Base-by-base conservation (phyloP, 176 grass and related monocot species). In the Tuctoria greenei region DNA sequence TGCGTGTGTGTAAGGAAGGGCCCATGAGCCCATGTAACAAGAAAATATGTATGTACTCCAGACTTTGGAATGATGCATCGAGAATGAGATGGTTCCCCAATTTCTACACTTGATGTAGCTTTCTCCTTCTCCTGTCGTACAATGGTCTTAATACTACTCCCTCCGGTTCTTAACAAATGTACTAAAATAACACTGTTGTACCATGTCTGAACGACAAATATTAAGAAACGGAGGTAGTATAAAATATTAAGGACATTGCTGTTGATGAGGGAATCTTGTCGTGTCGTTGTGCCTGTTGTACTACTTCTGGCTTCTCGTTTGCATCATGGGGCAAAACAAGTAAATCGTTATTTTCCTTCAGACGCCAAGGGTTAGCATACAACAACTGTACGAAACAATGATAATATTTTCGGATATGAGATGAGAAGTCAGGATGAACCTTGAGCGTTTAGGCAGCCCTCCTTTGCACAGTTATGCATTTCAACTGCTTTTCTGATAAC, bases 361-460 rank as follows among this genome's bases (percentile, higher is more conserved):
- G 67, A 61, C 49, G 36, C 15, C 61, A 67, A 60, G 38, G 23
- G 42, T 74, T 61, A 79, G 52, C 85, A 83, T 83, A 67, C 16
- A 16, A 83, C 73, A 83, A 79, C 61, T 68, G 52, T 50, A 71
- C 41, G 24, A 72, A 67, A 87, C 27, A 9, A 31, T 50, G 47
- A 60, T 43, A 37, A 50, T 64, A 77, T 82, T 28, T 26, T 71
- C 49, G 46, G 72, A 58, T 25, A 72, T 59, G 42, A 63, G 51
- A 75, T 69, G 37, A 62, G 58, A 66, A 66, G 23, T 27, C 40
- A 59, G 69, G 31, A 82, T 66, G 72, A 66, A 13, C 10, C 23
- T 71, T 47, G 15, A 58, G 10, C 10, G 10, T 58, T 26, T 71
- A 81, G 39, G 56, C 56, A 27, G 20, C 10, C 27, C 40, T 58